These are phyloP conservation scores for Synura sp. DNA, from an alignment of 352 stramenopile species.

Conservation along the genomic window DNA sequence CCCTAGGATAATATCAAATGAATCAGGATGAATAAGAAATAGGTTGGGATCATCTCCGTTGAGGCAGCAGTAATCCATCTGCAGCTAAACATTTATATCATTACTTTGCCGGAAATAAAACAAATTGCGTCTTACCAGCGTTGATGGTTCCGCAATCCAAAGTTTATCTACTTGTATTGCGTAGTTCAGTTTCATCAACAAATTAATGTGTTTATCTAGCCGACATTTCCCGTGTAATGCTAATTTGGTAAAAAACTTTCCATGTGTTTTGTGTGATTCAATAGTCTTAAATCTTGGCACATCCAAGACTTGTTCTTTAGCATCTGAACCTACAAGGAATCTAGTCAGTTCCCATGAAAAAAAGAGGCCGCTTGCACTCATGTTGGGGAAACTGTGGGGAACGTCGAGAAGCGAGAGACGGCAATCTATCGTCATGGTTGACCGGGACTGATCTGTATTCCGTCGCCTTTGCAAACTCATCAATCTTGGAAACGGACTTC, in stretches of 20 bases:
- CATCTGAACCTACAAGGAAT: slow-evolving; percentile 27
- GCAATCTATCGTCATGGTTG: slow-evolving; percentile 24
- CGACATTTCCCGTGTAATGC: slow-evolving; percentile 23
- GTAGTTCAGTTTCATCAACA: slow-evolving; percentile 31
- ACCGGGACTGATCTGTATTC: slow-evolving; percentile 32
- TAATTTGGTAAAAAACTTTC: slow-evolving; percentile 37
- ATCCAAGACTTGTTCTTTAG: slow-evolving; percentile 29
- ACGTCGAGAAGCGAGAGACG: slow-evolving; percentile 24
- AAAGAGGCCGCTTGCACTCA: slow-evolving; percentile 14
- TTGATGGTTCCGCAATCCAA: slow-evolving; percentile 24
- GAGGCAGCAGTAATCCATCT: slow-evolving; percentile 17
- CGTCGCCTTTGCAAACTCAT: slow-evolving; percentile 25
- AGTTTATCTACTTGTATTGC: slow-evolving; percentile 33
- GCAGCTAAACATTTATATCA: slow-evolving; percentile 31
- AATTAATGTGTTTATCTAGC: slow-evolving; percentile 28
- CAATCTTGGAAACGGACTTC: slow-evolving; percentile 30
- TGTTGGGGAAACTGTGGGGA: slow-evolving; percentile 22
- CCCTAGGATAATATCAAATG: slow-evolving; percentile 22
- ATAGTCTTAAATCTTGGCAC: slow-evolving; percentile 29
- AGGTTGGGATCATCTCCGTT: slow-evolving; percentile 27
- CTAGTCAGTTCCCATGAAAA: slow-evolving; percentile 35
- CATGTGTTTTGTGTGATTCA: slow-evolving; percentile 26
- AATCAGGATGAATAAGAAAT: slow-evolving; percentile 25
- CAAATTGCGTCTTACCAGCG: slow-evolving; percentile 15
- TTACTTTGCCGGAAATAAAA: slow-evolving; percentile 24